Conservation (phyloP, 192 early-diverging fungal genomes). For the Borealophlyctis nickersoniae region DNA sequence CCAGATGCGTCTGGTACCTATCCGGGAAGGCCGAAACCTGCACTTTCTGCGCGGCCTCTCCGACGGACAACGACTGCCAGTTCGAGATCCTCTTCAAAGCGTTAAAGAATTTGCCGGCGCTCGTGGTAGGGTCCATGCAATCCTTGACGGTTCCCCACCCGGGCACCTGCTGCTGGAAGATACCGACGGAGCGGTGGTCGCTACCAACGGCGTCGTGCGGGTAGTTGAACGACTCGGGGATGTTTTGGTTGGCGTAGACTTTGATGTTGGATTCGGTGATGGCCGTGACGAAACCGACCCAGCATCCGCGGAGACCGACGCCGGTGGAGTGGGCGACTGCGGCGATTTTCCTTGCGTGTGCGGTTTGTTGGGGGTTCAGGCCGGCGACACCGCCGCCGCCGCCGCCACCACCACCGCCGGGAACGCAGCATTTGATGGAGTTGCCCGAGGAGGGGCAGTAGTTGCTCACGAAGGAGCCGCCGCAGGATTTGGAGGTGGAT, state of each 20-base stretch:
- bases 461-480: not conserved
- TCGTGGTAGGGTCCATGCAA: not conserved
- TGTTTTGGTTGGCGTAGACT: not conserved
- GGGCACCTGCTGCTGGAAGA: not conserved
- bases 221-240: not conserved
- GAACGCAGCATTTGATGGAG: slow-evolving; percentile 20
- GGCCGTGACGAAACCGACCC: not conserved
- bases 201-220: not conserved
- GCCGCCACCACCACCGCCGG: not conserved
- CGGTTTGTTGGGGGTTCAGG: not conserved
- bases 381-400: not conserved
- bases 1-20: no score
- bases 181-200: not conserved
- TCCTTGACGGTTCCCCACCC: not conserved
- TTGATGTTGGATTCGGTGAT: not conserved
- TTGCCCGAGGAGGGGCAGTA: slow-evolving; percentile 17
- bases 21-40: not conserved
- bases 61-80: not conserved
- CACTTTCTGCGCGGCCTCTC: not conserved
- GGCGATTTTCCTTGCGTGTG: not conserved
- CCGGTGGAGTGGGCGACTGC: not conserved
- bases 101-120: not conserved
- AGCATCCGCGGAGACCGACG: not conserved
- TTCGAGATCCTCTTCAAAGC: not conserved
- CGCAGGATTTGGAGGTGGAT: slow-evolving; percentile 1